These are phyloP conservation scores for Paramecium pentaurelia DNA, from an alignment of 73 alveolate species.

Conservation along the genomic window DNA sequence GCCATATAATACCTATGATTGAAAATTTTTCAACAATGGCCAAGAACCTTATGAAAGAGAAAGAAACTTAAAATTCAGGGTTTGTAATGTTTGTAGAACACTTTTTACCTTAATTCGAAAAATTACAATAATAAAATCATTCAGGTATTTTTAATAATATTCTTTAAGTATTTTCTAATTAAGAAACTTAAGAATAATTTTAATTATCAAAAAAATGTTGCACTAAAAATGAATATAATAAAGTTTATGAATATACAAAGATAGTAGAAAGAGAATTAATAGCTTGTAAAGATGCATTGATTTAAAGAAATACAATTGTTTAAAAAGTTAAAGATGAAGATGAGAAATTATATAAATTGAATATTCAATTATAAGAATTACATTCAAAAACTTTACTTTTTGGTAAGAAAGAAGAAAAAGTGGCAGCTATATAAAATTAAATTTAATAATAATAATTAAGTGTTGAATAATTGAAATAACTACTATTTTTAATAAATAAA, in stretches of 20 bases:
- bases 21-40: not conserved
- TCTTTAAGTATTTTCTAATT: not conserved
- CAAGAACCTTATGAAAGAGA: not conserved
- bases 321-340: not conserved
- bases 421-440: not conserved
- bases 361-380: not conserved
- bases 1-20: not conserved
- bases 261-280: not conserved
- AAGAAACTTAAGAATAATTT: not conserved
- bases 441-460: not conserved
- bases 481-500: not conserved
- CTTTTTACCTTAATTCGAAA: conserved; percentile 6
- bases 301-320: not conserved
- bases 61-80: not conserved
- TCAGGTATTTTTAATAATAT: not conserved
- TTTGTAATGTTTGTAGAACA: not conserved
- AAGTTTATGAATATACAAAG: not conserved
- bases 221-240: conserved; percentile 1
- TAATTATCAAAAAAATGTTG: not conserved
- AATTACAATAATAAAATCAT: not conserved
- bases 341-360: not conserved
- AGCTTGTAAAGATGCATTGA: conserved; percentile 3
- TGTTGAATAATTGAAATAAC: not conserved
- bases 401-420: not conserved
- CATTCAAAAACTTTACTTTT: not conserved